phyloP scores from a whole-genome alignment of 371 early-diverging fungal species.

The Apophysomyces elegans region DNA sequence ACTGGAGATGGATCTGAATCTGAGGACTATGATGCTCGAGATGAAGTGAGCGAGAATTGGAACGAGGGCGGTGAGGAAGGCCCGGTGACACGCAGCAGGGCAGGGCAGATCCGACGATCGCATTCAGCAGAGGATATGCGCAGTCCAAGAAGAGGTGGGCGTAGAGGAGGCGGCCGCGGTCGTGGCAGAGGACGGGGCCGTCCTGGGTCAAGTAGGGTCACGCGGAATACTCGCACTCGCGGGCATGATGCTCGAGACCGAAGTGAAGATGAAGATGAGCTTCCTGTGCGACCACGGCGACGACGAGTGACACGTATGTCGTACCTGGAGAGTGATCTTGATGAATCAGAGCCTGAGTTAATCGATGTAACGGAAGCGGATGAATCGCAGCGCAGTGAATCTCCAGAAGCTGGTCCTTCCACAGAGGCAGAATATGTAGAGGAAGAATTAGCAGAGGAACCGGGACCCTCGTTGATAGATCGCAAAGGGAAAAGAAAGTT shows the following conservation, averaged over 20 bases:
- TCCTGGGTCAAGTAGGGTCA: conserved; percentile 16
- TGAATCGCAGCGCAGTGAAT: conserved; percentile 29
- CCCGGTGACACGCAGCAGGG: conserved; percentile 40
- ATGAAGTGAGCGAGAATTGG: conserved; percentile 15
- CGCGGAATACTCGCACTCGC: conserved; percentile 25
- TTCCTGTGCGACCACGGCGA: conserved; percentile 51
- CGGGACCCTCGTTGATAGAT: conserved; percentile 14
- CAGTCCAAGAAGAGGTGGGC: conserved; percentile 5
- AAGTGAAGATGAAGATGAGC: conserved; percentile 36
- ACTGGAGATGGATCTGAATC: conserved; percentile 14
- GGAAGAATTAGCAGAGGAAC: not conserved
- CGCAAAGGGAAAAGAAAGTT: conserved; percentile 45
- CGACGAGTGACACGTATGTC: conserved; percentile 41
- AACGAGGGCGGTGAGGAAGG: conserved; percentile 38
- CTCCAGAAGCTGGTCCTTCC: conserved; percentile 22
- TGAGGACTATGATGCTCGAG: conserved; percentile 27
- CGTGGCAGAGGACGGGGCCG: conserved; percentile 23
- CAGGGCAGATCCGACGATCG: conserved; percentile 25
- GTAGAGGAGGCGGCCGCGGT: conserved; percentile 11
- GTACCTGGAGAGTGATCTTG: conserved; percentile 54
- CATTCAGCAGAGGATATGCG: conserved; percentile 14
- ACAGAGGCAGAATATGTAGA: conserved; percentile 13
- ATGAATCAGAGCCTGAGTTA: conserved; percentile 40
- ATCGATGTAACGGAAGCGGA: conserved; percentile 40
- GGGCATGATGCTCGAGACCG: conserved; percentile 30